Base-by-base conservation (phyloP, 2,329 filamentous ascomycete genomes). In the Rhynchosporium graminicola region DNA sequence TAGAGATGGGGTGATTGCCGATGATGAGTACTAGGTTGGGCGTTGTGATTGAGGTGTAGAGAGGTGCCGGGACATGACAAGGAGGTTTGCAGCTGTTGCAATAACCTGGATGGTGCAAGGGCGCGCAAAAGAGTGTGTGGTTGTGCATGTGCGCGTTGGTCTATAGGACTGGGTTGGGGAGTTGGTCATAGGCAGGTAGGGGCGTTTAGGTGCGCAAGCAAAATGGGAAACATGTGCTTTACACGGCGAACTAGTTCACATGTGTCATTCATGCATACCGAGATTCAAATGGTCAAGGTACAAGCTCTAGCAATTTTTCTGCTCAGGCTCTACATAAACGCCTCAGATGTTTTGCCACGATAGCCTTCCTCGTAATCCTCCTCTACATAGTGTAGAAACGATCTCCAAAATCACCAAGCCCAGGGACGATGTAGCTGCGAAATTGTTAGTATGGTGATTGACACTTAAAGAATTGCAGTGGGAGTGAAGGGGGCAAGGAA, bases 401-500 rank as follows among this genome's bases (percentile, higher is more conserved):
- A 76, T 98, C 94, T 64, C 94, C 94, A 77, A 98, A 98, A 76
- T 98, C 94, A 68, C 94, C 94, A 20, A 98, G 82, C 33, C 94
- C 94, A 33, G 94, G 94, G 60, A 96, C 86, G 73, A 98, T 98
- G 76, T 97, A 98, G 76, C 94, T 98, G 75, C 8, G 67, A 68
- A 58, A 48, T 52, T 20, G 62, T 70, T 63, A 73, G 69, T 60
- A 36, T 10, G 33, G 26, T 45, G 26, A 31, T 43, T 57, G 31
- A 57, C 63, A 65, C 55, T 13, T 43, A n/a, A 52, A 57, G 56
- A 29, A 26, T 29, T 51, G 55, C 2, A 33, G 12, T 3, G n/a
- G 10, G 15, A 45, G n/a, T 20, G 4, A 33, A n/a, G 33, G 9
- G 36, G 28, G 4, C 10, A 7, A 10, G 13, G 6, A 62, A 81